phyloP scores from a whole-genome alignment of 2,329 filamentous ascomycete species.

The Xylaria sp. region DNA sequence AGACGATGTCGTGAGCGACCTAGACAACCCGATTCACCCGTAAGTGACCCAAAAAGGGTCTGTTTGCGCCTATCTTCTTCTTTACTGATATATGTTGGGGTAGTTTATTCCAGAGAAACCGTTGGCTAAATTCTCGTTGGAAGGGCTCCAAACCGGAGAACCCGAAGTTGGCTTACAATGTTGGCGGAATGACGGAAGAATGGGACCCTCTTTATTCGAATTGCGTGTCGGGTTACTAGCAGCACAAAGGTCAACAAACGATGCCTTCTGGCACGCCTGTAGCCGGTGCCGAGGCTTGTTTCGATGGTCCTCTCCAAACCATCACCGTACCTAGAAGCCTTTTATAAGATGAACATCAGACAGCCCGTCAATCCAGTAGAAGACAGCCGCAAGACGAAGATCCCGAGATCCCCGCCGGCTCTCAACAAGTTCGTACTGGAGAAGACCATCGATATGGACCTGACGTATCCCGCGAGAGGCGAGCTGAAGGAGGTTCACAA shows the following conservation, averaged over 20 bases:
- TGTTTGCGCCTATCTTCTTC: not conserved
- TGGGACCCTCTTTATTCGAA: slow-evolving; percentile 27
- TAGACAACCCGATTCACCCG: slow-evolving; percentile 40
- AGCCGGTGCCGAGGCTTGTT: slow-evolving; percentile 44
- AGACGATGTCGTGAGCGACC: slow-evolving; percentile 32
- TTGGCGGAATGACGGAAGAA: slow-evolving; percentile 41
- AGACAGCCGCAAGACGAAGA: slow-evolving; percentile 15
- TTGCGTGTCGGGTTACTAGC: not conserved
- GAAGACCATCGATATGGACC: slow-evolving; percentile 30
- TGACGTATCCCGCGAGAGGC: slow-evolving; percentile 26
- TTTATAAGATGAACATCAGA: slow-evolving; percentile 44
- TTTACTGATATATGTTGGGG: not conserved
- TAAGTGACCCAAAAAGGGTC: slow-evolving; percentile 37
- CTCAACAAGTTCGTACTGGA: slow-evolving; percentile 30
- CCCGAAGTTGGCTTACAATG: slow-evolving; percentile 43
- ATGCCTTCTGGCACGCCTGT: slow-evolving; percentile 44
- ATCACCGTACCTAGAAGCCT: slow-evolving; percentile 28
- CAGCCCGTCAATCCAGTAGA: slow-evolving; percentile 10
- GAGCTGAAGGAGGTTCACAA: slow-evolving; percentile 15
- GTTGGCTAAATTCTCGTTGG: slow-evolving; percentile 29
- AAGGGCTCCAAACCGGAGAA: slow-evolving; percentile 21
- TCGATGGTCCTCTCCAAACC: slow-evolving; percentile 35
- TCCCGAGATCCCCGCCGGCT: not conserved
- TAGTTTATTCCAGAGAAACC: slow-evolving; percentile 38
- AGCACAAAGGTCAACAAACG: slow-evolving; percentile 38